Percentiles rank a stretch among this genome's conserved stretches.
phyloP scores from a whole-genome alignment of 805 yeast genomes.

The Candida dajiaensis region DNA sequence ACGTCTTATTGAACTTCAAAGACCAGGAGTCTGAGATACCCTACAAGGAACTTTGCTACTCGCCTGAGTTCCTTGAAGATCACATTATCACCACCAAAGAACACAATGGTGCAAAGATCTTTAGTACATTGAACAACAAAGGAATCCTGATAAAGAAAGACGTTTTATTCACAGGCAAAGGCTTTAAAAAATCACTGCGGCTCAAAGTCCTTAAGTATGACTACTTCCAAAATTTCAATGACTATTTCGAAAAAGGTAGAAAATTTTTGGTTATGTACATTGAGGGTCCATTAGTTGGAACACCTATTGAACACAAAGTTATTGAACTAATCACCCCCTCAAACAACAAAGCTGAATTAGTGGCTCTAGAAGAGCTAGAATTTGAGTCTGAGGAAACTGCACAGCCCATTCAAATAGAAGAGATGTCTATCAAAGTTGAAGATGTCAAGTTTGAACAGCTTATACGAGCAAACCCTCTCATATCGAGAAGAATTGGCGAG shows the following conservation, averaged over 20 bases:
- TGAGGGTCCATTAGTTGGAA: constrained; percentile 49
- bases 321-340: constrained; percentile 4
- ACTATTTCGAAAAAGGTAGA: constrained; percentile 52
- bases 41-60: constrained; percentile 48
- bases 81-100: constrained; percentile 46
- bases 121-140: constrained; percentile 49
- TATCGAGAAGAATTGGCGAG: constrained; percentile 33
- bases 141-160: constrained; percentile 53
- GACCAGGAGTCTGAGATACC: constrained; percentile 34
- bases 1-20: constrained; percentile 33
- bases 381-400: not conserved
- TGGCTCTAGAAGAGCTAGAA: not conserved
- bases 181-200: constrained; percentile 43
- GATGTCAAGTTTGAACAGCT: constrained; percentile 32
- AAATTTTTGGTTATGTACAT: constrained; percentile 52
- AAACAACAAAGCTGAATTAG: constrained; percentile 2
- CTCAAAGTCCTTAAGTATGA: constrained; percentile 39
- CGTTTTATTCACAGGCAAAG: constrained; percentile 48
- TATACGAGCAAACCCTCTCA: constrained; percentile 32
- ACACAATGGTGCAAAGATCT: constrained; percentile 31
- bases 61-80: constrained; percentile 54
- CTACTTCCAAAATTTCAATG: constrained; percentile 45
- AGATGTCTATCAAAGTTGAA: not conserved
- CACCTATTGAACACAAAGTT: constrained; percentile 10
- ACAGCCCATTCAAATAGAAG: not conserved